These are phyloP conservation scores for Ceratobasidium sp. DNA, from an alignment of 1,284 basidiomycete species.

Conservation along the genomic window DNA sequence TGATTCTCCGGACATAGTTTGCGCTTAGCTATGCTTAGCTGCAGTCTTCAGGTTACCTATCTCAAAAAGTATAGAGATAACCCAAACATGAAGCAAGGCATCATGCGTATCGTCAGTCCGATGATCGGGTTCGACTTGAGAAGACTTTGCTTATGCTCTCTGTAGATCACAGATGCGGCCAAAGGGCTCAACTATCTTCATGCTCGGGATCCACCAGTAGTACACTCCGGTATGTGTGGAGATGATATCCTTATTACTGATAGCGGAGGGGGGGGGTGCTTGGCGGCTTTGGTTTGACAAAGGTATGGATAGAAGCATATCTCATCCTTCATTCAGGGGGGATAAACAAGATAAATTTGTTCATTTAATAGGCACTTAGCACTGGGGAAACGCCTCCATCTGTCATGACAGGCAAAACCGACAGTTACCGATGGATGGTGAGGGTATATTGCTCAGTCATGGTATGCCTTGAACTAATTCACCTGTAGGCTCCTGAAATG, in stretches of 20 bases:
- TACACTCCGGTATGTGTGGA: slow-evolving; percentile 15
- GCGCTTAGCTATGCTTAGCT: too few species aligned
- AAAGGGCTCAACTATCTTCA: slow-evolving; percentile 19
- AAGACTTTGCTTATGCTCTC: neutral
- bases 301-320: neutral
- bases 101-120: slow-evolving; percentile 10
- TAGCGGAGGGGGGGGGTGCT: slow-evolving; percentile 3
- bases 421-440: neutral
- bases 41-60: slow-evolving; percentile 11
- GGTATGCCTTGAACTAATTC: neutral
- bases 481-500: neutral
- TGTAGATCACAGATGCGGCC: slow-evolving; percentile 9
- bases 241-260: slow-evolving; percentile 22
- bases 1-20: too few species aligned
- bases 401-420: neutral
- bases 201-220: slow-evolving; percentile 10
- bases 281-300: slow-evolving; percentile 23
- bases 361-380: neutral
- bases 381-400: neutral
- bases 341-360: too few species aligned
- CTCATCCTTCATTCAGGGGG: neutral
- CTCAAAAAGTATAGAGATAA: slow-evolving; percentile 13
- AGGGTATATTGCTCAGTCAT: neutral
- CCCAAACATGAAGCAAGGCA: neutral
- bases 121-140: neutral